A percentile compares a stretch with the other conserved stretches of the same genome.
These are phyloP conservation scores for Phellopilus nigrolimitatus DNA, from an alignment of 1,284 basidiomycete species.

Conservation along the genomic window DNA sequence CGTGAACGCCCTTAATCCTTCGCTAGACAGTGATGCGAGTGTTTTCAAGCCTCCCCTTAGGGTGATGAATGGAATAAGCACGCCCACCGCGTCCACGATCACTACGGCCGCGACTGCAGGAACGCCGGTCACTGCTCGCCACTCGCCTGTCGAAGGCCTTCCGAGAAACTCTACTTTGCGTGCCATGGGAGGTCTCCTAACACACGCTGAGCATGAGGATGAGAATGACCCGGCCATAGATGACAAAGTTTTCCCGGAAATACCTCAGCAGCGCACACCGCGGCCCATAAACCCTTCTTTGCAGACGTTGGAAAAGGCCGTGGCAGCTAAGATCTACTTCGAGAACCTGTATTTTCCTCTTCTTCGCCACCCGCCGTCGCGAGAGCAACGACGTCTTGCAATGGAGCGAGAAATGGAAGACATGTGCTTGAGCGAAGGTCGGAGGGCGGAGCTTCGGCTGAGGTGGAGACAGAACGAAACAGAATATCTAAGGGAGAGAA, in stretches of 20 bases:
- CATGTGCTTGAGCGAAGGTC: conserved; percentile 63
- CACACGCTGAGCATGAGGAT: conserved; percentile 60
- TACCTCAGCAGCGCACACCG: conserved; percentile 34
- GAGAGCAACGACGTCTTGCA: conserved; percentile 78
- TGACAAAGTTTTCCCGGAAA: conserved; percentile 28
- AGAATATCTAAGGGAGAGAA: conserved; percentile 79
- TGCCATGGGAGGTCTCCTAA: conserved; percentile 42
- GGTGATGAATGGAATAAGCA: conserved; percentile 79
- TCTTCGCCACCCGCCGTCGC: conserved; percentile 75
- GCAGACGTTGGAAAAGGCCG: conserved; percentile 88
- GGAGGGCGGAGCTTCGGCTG: conserved; percentile 68
- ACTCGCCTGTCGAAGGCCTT: conserved; percentile 49
- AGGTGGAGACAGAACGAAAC: conserved; percentile 88
- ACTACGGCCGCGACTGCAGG: conserved; percentile 40
- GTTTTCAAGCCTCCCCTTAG: conserved; percentile 53
- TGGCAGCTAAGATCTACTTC: conserved; percentile 90
- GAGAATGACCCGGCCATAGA: conserved; percentile 39
- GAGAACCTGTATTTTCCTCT: conserved; percentile 96
- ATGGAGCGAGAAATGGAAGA: conserved; percentile 85
- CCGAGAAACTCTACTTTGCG: conserved; percentile 57
- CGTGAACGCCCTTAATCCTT: conserved; percentile 61
- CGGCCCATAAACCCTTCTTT: conserved; percentile 75
- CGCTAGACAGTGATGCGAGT: conserved; percentile 39
- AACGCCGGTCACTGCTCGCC: conserved; percentile 50
- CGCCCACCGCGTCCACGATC: conserved; percentile 57